Evolutionary conservation across 192 early-diverging fungal species (phyloP).

Genomic region (Backusella tarrabulga): DNA sequence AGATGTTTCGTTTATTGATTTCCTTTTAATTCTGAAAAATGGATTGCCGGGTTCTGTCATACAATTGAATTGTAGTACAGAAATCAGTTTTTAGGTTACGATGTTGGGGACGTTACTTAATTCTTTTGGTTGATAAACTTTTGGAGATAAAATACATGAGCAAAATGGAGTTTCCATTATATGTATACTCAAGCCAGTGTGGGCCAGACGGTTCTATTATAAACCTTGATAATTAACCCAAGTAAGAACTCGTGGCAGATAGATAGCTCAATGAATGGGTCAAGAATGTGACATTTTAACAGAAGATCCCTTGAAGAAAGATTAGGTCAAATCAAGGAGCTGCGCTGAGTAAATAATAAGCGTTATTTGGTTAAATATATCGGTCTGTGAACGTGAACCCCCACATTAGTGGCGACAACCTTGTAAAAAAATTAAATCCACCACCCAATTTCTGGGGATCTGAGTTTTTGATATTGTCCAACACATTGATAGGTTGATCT

Average conservation of each 20-base stretch:
- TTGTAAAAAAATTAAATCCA: conserved; percentile 4
- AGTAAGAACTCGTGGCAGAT: not conserved
- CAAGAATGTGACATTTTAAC: not conserved
- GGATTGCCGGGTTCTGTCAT: not conserved
- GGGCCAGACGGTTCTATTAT: not conserved
- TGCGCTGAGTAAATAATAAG: not conserved
- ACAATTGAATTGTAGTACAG: not conserved
- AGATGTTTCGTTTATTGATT: not conserved
- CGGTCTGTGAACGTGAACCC: not conserved
- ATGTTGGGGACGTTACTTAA: not conserved
- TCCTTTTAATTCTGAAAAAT: not conserved
- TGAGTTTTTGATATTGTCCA: conserved; percentile 3
- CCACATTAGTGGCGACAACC: not conserved
- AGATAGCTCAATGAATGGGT: not conserved
- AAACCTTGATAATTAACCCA: not conserved
- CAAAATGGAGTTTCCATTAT: not conserved
- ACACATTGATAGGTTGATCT: not conserved
- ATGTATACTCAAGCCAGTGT: not conserved
- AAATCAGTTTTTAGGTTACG: not conserved
- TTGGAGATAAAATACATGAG: not conserved
- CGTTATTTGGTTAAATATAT: not conserved
- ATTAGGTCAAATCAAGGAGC: not conserved
- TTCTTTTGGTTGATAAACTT: not conserved
- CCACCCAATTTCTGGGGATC: conserved; percentile 16
- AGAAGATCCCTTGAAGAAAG: not conserved